Conservation (phyloP, 2,329 filamentous ascomycete genomes). For the Monilinia fructigena region DNA sequence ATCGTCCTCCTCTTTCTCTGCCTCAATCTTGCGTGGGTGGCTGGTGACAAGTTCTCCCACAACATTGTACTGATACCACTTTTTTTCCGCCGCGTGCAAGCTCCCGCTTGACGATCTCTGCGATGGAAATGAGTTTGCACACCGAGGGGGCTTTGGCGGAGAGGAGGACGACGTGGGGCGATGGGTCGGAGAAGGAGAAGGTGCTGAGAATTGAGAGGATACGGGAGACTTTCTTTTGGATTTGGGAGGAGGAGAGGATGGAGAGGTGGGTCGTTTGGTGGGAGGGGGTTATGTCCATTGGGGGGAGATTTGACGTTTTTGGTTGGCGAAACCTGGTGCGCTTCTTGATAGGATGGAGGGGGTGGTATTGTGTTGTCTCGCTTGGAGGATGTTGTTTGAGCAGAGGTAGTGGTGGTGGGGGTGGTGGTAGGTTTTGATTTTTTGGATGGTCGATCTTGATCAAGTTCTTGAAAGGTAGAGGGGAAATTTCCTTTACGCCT, state of each 20-base stretch:
- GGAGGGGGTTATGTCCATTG: constrained; percentile 40
- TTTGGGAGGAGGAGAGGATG: constrained; percentile 60
- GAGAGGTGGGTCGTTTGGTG: constrained; percentile 52
- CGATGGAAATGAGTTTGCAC: constrained; percentile 66
- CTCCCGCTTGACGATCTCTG: constrained; percentile 62
- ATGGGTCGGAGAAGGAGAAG: constrained; percentile 32
- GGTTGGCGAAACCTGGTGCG: constrained; percentile 3
- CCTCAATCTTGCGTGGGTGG: constrained; percentile 28
- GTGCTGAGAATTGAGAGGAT: constrained; percentile 35
- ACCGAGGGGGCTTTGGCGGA: constrained; percentile 44
- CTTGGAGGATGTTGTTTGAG: neutral
- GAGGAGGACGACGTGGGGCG: constrained; percentile 44
- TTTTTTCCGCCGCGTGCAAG: constrained; percentile 47
- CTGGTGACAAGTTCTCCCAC: constrained; percentile 30
- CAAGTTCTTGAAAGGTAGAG: constrained; percentile 14
- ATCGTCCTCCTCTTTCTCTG: constrained; percentile 33
- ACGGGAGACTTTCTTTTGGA: constrained; percentile 43
- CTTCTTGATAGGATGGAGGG: neutral
- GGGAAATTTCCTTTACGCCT: constrained; percentile 21
- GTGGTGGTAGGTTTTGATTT: constrained; percentile 16
- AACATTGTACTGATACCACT: constrained; percentile 44
- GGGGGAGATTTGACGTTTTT: neutral
- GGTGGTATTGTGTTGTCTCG: neutral
- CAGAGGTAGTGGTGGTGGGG: neutral
- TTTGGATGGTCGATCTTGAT: constrained; percentile 19